A percentile compares a stretch with the other conserved stretches of the same genome.
These are phyloP conservation scores for Zea luxurians DNA, from an alignment of 176 grass and related monocot genomes.

Conservation along the genomic window DNA sequence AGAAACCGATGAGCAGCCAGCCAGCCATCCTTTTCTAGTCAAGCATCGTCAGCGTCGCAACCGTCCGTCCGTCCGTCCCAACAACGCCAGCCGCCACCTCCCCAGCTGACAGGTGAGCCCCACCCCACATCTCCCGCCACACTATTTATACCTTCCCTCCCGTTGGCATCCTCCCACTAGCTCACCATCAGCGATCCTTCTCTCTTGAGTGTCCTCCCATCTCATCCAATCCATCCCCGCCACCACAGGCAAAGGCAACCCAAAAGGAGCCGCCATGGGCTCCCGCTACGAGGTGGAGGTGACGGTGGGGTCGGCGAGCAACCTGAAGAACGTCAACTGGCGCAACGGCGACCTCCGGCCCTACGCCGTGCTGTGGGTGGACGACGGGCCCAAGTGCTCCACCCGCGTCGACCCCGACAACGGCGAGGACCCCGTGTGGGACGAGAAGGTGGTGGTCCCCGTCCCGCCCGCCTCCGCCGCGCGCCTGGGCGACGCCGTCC, in stretches of 20 bases:
- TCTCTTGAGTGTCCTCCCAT: neutral
- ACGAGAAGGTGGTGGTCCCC: conserved; percentile 61
- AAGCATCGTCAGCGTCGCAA: neutral
- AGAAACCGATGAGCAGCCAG: neutral
- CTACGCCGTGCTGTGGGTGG: conserved; percentile 61
- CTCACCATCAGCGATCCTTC: neutral
- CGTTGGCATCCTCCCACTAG: neutral
- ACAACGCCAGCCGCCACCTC: neutral
- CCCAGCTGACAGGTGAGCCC: neutral
- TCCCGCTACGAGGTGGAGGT: conserved; percentile 67
- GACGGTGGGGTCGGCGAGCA: conserved; percentile 50
- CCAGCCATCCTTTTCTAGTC: neutral
- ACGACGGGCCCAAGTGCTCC: conserved; percentile 48
- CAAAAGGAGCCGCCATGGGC: conserved; percentile 33
- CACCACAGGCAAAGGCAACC: neutral
- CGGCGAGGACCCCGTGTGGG: conserved; percentile 59
- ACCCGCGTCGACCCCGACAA: conserved; percentile 59
- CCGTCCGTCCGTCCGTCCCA: neutral
- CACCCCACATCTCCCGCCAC: neutral
- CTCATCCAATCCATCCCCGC: no score
- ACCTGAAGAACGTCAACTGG: conserved; percentile 83
- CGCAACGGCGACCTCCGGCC: conserved; percentile 57
- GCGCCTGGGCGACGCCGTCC: conserved; percentile 53
- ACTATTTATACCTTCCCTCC: neutral
- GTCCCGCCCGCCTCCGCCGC: conserved; percentile 7